Evolutionary conservation across 257 asterid genomes (phyloP), one percentile per base, ranked within the genome.

Genomic region (Haberlea rhodopensis): DNA sequence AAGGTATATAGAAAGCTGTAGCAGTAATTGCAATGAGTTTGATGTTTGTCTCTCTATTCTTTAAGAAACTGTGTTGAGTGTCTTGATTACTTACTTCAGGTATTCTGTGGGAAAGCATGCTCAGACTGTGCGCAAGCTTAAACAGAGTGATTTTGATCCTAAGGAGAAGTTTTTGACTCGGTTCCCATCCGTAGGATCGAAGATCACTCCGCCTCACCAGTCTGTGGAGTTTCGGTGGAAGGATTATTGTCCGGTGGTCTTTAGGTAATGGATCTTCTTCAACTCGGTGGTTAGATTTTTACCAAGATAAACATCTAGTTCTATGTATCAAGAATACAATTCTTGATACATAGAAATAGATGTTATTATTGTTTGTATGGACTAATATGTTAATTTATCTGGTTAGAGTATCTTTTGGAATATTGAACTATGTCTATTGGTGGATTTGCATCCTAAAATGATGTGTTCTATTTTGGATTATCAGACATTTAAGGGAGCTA

Each of bases 91-190:
- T 52, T 76, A 40, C 57, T 60, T 71, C 18, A 84, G 94, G 82
- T 76, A 86, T 37, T 73, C 90, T 6, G 86, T 76, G 1, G 94
- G 94, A 57, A 86, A 81, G 71, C 86, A 74, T 72, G 83, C 83
- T 70, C 81, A 88, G 0, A 57, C 68, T 5, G 3, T 58, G 49
- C 59, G 78, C 4, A 81, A 82, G 9, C 84, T 84, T 57, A 86
- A 81, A 71, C 51, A n/a, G n/a, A n/a, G n/a, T n/a, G n/a, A n/a
- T n/a, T n/a, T n/a, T n/a, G n/a, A n/a, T n/a, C n/a, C n/a, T n/a
- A 81, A 78, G 68, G 88, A 83, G 78, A 86, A 83, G 70, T 83
- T 84, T 57, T 86, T 90, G 94, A 86, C 85, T n/a, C 68, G 82
- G 32, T 86, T 86, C 73, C 82, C 87, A 18, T 53, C 91, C 0